Evolutionary conservation across 2,329 filamentous ascomycete genomes (phyloP), one percentile per base, ranked within the genome.

Genomic region (Penicillium sp.): DNA sequence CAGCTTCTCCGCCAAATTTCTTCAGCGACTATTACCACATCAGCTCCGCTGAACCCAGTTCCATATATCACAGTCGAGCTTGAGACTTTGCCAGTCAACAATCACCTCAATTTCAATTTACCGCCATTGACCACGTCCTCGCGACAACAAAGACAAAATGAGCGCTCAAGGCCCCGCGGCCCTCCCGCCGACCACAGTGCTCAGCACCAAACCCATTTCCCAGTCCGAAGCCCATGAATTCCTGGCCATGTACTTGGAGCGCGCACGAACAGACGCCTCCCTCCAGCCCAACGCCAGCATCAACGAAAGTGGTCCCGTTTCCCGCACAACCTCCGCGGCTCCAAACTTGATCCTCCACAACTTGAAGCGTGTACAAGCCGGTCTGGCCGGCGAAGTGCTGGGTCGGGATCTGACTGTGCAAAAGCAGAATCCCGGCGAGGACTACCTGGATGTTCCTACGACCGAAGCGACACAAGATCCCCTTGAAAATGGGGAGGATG

Each of bases 291-390:
- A 70, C 50, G 68, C 71, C 27, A 65, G 66, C 47, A 70, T 73
- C 49, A 71, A 67, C 44, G 69, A 70, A 45, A 65, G 71, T 42
- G 71, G 71, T 2, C 71, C 71, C 33, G 59, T 71, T 45, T 69
- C 69, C 26, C 68, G 67, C 45, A 70, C 66, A 32, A 68, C 71
- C 9, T 65, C 68, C 35, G 62, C 66, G 3, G 65, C 68, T 24
- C 68, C 69, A 1, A 73, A 72, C 29, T 58, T 73, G 18, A 68
- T 70, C 25, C 59, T 74, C 38, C 71, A 74, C 58, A 73, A 71
- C 49, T 55, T 74, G 46, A 70, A 71, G 60, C 70, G 71, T 39
- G 68, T 74, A 32, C 67, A 73, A 58, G 69, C 70, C 1, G 71
- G 71, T 29, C 51, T 74, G 18, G 64, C 66, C 0, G 71, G 71